Evolutionary conservation across 306 rosid species (phyloP).

Genomic region (Benincasa hispida): DNA sequence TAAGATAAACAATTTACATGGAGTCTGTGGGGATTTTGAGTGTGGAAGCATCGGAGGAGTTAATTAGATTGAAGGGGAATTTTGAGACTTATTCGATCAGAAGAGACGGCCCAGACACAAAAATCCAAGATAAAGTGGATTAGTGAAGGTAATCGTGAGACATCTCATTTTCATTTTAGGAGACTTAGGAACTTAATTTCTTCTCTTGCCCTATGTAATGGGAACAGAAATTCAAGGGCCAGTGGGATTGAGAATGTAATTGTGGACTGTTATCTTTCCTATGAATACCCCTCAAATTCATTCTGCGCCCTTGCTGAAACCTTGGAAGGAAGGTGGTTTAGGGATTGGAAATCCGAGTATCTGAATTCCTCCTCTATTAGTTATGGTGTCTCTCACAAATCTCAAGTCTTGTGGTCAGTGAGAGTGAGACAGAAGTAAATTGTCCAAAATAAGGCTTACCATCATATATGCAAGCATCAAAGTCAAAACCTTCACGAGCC

Average conservation of each 20-base stretch:
- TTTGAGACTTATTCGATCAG: not conserved
- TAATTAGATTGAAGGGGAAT: not conserved
- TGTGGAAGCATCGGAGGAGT: not conserved
- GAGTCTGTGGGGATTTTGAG: not conserved
- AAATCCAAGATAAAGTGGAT: not conserved
- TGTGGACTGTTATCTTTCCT: not conserved
- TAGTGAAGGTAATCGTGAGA: not conserved
- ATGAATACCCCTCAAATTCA: not conserved
- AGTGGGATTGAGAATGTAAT: not conserved
- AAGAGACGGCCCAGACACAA: not conserved
- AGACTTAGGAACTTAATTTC: not conserved
- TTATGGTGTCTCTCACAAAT: not conserved
- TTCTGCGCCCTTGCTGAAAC: not conserved
- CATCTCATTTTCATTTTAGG: not conserved
- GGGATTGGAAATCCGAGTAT: not conserved
- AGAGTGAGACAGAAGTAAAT: not conserved
- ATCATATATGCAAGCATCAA: conserved; percentile 66
- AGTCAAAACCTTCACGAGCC: conserved; percentile 78
- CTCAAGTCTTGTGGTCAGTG: not conserved
- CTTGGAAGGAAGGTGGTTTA: not conserved
- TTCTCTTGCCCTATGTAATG: not conserved
- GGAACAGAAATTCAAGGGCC: not conserved
- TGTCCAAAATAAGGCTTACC: conserved; percentile 26
- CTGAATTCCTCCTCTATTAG: not conserved
- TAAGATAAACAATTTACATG: not conserved